Conservation (phyloP, 176 grass and related monocot species). For the Triticum dicoccoides region DNA sequence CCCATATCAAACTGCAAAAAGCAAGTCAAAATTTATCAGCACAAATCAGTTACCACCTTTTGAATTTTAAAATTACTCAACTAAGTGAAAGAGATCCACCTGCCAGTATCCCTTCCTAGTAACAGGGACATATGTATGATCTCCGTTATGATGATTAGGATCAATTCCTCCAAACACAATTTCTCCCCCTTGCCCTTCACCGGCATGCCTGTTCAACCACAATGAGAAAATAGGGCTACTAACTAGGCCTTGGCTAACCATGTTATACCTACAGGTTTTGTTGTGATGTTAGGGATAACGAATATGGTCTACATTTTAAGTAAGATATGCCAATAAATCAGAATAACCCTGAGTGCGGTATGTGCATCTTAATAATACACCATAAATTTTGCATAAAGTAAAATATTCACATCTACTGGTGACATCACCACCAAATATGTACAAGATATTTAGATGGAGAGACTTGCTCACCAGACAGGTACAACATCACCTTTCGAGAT, state of each 20-base stretch:
- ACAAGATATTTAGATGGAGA: neutral
- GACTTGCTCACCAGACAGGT: conserved; percentile 65
- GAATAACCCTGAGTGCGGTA: neutral
- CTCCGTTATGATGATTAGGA: conserved; percentile 65
- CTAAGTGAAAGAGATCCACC: conserved; percentile 32
- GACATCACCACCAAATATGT: neutral
- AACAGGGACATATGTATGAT: conserved; percentile 11
- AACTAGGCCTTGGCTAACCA: conserved; percentile 64
- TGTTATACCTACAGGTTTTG: conserved; percentile 45
- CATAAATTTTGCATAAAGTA: neutral
- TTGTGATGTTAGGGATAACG: neutral
- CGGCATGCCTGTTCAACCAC: conserved; percentile 74
- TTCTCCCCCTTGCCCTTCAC: conserved; percentile 73
- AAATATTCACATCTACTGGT: neutral
- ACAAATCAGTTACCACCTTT: neutral
- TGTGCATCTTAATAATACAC: neutral
- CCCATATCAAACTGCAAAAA: conserved; percentile 77
- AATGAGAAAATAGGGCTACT: conserved; percentile 75
- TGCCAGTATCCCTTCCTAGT: conserved; percentile 88
- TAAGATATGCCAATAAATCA: neutral
- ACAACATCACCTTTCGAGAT: conserved; percentile 51
- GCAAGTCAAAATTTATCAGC: conserved; percentile 9
- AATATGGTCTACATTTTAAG: neutral
- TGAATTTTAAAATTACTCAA: conserved; percentile 11
- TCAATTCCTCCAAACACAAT: conserved; percentile 89